Conservation (phyloP, 495 filamentous ascomycete genomes). For the Tuber aestivum region DNA sequence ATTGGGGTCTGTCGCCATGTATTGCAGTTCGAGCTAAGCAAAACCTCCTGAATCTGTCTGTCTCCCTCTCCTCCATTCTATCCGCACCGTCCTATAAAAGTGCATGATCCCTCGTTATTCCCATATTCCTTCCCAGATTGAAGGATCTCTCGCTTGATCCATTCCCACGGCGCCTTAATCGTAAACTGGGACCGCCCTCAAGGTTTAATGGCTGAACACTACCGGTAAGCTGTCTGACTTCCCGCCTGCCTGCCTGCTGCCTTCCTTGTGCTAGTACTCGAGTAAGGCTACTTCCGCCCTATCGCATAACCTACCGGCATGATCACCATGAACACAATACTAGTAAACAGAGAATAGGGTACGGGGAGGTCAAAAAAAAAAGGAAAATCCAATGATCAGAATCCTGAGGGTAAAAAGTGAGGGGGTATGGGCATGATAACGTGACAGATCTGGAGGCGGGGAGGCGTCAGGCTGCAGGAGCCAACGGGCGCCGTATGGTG, state of each 20-base stretch:
- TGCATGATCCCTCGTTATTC: background rate
- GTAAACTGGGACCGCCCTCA: background rate
- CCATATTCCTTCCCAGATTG: background rate
- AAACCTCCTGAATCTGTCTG: background rate
- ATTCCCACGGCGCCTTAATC: background rate
- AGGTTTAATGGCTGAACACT: background rate
- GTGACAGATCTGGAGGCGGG: background rate
- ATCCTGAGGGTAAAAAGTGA: background rate
- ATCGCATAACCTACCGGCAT: background rate
- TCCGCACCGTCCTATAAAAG: background rate
- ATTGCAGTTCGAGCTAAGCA: background rate
- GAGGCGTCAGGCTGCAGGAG: background rate
- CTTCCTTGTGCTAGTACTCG: no score
- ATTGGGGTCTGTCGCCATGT: background rate
- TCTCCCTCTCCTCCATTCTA: background rate
- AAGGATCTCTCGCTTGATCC: background rate
- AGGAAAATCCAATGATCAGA: background rate
- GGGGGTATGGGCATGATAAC: background rate
- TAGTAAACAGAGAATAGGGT: background rate
- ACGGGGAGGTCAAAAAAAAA: background rate
- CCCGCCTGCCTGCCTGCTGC: background rate
- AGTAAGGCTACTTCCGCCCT: conserved; percentile 1
- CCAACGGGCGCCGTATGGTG: background rate
- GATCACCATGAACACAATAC: background rate
- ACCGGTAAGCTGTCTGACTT: background rate